Evolutionary conservation across 805 yeast genomes (phyloP).

Genomic region (Grigorovia transvaalensis): DNA sequence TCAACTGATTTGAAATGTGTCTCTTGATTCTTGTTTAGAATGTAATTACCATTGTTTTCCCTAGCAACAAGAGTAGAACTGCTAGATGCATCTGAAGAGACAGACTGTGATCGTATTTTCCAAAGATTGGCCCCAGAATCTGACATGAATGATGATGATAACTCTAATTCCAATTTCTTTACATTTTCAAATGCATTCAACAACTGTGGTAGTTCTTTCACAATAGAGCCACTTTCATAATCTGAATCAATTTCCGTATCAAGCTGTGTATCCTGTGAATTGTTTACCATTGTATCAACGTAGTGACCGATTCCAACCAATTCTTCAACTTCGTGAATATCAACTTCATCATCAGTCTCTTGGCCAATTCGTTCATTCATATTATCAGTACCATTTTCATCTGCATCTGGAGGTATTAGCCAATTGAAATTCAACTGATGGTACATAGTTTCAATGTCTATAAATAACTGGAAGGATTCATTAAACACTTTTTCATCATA

Average conservation of each 20-base stretch:
- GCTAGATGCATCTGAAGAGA: conserved; percentile 1
- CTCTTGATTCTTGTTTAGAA: neutral
- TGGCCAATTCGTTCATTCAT: neutral
- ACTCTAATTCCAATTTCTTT: conserved; percentile 45
- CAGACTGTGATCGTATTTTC: conserved; percentile 1
- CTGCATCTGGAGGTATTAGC: conserved; percentile 14
- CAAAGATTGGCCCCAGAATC: neutral
- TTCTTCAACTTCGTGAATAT: neutral
- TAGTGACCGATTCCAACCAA: conserved; percentile 3
- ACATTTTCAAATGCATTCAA: conserved; percentile 60
- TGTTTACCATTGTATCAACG: conserved; percentile 4
- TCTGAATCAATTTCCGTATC: neutral
- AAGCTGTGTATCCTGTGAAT: neutral
- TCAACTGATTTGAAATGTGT: neutral
- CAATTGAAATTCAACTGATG: conserved; percentile 39
- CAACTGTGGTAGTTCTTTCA: conserved; percentile 56
- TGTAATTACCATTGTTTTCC: neutral
- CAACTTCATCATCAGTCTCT: neutral
- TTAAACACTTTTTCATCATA: conserved; percentile 49
- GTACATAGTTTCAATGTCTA: conserved; percentile 67
- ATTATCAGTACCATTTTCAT: neutral
- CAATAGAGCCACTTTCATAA: conserved; percentile 15
- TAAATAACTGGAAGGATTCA: conserved; percentile 57
- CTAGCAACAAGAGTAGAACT: conserved; percentile 1
- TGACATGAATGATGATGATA: conserved; percentile 13